Conservation (phyloP, 768 basidiomycete genomes). For the Russula brevipes region DNA sequence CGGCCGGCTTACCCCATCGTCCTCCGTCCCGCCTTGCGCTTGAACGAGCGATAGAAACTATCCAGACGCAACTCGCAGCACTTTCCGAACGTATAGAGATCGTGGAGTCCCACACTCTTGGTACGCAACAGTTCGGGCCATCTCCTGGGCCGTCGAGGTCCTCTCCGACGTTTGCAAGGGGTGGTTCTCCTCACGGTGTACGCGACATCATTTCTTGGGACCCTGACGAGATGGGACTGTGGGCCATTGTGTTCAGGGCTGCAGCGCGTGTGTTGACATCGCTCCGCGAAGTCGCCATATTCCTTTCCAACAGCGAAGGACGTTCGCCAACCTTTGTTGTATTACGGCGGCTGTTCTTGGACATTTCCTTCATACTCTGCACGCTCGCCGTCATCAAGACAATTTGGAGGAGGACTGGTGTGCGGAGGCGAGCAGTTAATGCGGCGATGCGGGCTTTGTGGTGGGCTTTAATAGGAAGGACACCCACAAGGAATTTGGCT, state of each 20-base stretch:
- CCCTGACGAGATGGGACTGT: slow-evolving; percentile 68
- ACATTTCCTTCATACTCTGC: slow-evolving; percentile 67
- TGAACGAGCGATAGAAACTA: slow-evolving; percentile 71
- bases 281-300: slow-evolving; percentile 47
- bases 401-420: slow-evolving; percentile 64
- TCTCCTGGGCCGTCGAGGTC: slow-evolving; percentile 25
- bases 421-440: slow-evolving; percentile 62
- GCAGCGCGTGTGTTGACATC: slow-evolving; percentile 46
- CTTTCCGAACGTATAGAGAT: slow-evolving; percentile 61
- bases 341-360: slow-evolving; percentile 68
- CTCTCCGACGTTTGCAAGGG: slow-evolving; percentile 31
- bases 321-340: slow-evolving; percentile 64
- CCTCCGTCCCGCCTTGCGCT: slow-evolving; percentile 50
- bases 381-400: slow-evolving; percentile 53
- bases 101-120: slow-evolving; percentile 44
- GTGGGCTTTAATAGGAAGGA: slow-evolving; percentile 62
- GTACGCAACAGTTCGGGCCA: slow-evolving; percentile 35
- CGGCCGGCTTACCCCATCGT: slow-evolving; percentile 30
- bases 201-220: slow-evolving; percentile 18
- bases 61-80: slow-evolving; percentile 78
- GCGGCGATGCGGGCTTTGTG: slow-evolving; percentile 63
- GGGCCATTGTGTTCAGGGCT: slow-evolving; percentile 69
- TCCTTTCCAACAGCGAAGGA: slow-evolving; percentile 55
- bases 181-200: slow-evolving; percentile 23
- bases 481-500: slow-evolving; percentile 41